Evolutionary conservation across 1,139 yeast genomes (phyloP).

Genomic region (Yamadazyma aaseri): DNA sequence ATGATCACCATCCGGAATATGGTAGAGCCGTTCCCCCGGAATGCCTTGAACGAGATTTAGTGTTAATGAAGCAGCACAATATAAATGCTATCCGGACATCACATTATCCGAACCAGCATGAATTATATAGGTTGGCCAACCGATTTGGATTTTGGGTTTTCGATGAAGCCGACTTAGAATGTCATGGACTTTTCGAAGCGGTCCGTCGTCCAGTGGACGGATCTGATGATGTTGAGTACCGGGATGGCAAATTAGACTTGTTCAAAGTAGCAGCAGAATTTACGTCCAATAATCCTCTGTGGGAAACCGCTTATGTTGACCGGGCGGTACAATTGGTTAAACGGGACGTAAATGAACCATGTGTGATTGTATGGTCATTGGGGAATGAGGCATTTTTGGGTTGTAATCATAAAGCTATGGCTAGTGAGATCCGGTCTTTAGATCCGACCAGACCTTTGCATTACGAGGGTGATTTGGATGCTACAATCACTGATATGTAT

Average conservation of each 20-base stretch:
- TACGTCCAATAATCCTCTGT: conserved; percentile 27
- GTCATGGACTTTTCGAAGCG: conserved; percentile 31
- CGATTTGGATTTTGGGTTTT: conserved; percentile 31
- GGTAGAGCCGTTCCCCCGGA: conserved; percentile 34
- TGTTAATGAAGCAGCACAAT: conserved; percentile 30
- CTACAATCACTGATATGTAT: conserved; percentile 26
- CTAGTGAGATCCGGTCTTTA: conserved; percentile 19
- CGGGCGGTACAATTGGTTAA: conserved; percentile 27
- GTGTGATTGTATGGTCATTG: conserved; percentile 34
- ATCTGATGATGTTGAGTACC: conserved; percentile 13
- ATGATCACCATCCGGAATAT: conserved; percentile 27
- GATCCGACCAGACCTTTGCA: conserved; percentile 28
- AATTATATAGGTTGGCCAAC: conserved; percentile 19
- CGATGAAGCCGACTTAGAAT: conserved; percentile 36
- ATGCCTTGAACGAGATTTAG: conserved; percentile 25
- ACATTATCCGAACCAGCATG: conserved; percentile 28
- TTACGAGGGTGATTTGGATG: conserved; percentile 27
- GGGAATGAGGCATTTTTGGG: conserved; percentile 36
- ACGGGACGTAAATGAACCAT: conserved; percentile 31
- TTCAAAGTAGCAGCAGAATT: conserved; percentile 15
- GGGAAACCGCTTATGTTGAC: conserved; percentile 31
- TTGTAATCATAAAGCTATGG: conserved; percentile 28
- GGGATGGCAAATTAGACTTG: conserved; percentile 8
- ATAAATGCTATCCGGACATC: conserved; percentile 34
- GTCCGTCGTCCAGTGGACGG: conserved; percentile 13